Conservation (phyloP, 148 eudicot genomes). For the Agrostemma githago region DNA sequence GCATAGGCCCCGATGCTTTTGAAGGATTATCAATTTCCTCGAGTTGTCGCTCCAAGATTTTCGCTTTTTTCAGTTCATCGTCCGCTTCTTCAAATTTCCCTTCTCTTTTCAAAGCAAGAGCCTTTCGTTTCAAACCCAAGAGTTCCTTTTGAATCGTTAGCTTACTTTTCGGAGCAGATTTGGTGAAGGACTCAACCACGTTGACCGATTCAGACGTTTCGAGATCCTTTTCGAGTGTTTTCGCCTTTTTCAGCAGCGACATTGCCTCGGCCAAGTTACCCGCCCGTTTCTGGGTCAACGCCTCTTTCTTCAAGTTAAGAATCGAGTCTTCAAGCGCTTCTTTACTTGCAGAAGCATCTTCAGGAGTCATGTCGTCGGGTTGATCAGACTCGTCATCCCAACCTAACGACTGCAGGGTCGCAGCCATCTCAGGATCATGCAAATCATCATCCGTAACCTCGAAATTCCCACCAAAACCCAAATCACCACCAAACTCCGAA, state of each 20-base stretch:
- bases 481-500: constrained; percentile 41
- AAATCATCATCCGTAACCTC: constrained; percentile 80
- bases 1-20: constrained; percentile 17
- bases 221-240: constrained; percentile 62
- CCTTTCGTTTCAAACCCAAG: constrained; percentile 73
- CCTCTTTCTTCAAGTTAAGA: constrained; percentile 66
- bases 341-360: constrained; percentile 25
- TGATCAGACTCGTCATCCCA: constrained; percentile 63
- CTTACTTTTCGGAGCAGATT: constrained; percentile 55
- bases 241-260: constrained; percentile 68
- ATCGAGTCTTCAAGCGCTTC: constrained; percentile 44
- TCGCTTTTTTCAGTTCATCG: constrained; percentile 77
- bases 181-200: constrained; percentile 22
- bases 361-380: constrained; percentile 17
- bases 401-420: constrained; percentile 74
- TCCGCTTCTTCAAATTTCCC: constrained; percentile 82
- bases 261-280: constrained; percentile 65
- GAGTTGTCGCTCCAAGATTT: constrained; percentile 78
- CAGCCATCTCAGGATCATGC: constrained; percentile 78
- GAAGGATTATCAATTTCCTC: constrained; percentile 64
- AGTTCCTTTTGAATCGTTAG: constrained; percentile 77
- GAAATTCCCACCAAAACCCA: constrained; percentile 47
- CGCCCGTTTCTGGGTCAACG: constrained; percentile 56
- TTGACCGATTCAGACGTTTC: constrained; percentile 27
- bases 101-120: constrained; percentile 77